Base-by-base conservation (phyloP, 805 yeast genomes). In the Yarrowia sp. region DNA sequence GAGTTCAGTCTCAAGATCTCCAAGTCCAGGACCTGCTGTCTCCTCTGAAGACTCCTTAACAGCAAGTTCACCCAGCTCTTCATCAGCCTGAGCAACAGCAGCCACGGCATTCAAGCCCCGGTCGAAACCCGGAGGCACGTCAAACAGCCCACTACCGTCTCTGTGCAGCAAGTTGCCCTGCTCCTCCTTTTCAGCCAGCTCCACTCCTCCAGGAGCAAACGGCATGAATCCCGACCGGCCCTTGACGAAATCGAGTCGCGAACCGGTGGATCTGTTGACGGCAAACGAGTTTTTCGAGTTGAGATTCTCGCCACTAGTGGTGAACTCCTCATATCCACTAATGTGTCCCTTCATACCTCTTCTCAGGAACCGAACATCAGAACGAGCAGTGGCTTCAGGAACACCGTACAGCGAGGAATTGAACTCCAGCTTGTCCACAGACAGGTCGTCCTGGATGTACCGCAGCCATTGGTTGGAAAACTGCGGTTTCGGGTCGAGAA, bases 131-230 rank as follows among this genome's bases (percentile, higher is more conserved):
- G 87, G 93, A 0, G 98, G 95, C 1, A 84, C 75, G 73, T 90
- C 96, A 71, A 87, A 89, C 41, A 95, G 75, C 0, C 98, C 99
- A 36, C 84, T 80, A 2, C 76, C 77, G 71, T 89, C 93, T 71
- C 87, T 82, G 70, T 88, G 95, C 53, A 89, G 44, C 80, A 67
- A 6, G 66, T 69, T 22, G 4, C 65, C 65, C 10, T 70, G 67
- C 6, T 70, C 68, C 4, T 74, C 68, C 15, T 71, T 70, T 10
- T 68, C 72, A 4, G 69, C 45, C 11, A 71, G 63, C 2, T 76
- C 76, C n/a, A 84, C 69, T 1, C 98, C 98, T 69, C 99, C 98
- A 0, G 99, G 99, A 66, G 88, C 86, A 73, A 95, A 95, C 0
- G 99, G 99, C 71, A 93, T 76, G 70, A 83, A 89, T 17, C 85